Base-by-base conservation (phyloP, 257 asterid genomes). In the Penstemon barbatus region DNA sequence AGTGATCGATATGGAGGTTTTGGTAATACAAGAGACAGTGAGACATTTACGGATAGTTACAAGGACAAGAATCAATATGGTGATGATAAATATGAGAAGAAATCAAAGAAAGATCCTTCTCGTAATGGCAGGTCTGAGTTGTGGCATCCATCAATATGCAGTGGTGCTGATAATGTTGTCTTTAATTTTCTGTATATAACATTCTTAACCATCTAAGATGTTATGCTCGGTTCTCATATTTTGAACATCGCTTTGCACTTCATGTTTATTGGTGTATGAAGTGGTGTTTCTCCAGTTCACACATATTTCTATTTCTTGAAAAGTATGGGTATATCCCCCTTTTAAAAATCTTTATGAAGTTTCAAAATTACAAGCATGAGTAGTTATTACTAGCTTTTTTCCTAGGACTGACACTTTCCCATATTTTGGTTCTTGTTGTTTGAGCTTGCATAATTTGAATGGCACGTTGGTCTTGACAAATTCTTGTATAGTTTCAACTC, bases 1-100 rank as follows among this genome's bases (percentile, higher is more conserved):
- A 68, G 81, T 65, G 90, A 75, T 12, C 79, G 72, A 33, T 84
- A 89, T 83, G 96, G 98, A 75, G 98, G 95, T 75, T 87, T 85
- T 74, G 92, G 98, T 44, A 77, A 69, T 68, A 63, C 72, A 61
- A 78, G 77, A 48, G 88, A 85, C 78, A 83, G 79, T 9, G 91
- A 85, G 71, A 74, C 80, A 53, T 85, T 71, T 50, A 71, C 63
- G 41, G 86, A 74, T 75, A 68, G 80, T 67, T 74, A 76, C 64
- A 87, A 82, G 74, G 89, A 77, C 45, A 84, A 77, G 71, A 88
- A 83, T 72, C 81, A 42, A 51, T 87, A 78, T 68, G 89, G 76
- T 69, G 96, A 84, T 69, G 87, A 87, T 69, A 91, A 84, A 77
- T 78, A 79, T 66, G 89, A 57, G 68, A 82, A 77, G 54, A 71